phyloP scores from a whole-genome alignment of 441 rosid species.

The Mallotus repandus region DNA sequence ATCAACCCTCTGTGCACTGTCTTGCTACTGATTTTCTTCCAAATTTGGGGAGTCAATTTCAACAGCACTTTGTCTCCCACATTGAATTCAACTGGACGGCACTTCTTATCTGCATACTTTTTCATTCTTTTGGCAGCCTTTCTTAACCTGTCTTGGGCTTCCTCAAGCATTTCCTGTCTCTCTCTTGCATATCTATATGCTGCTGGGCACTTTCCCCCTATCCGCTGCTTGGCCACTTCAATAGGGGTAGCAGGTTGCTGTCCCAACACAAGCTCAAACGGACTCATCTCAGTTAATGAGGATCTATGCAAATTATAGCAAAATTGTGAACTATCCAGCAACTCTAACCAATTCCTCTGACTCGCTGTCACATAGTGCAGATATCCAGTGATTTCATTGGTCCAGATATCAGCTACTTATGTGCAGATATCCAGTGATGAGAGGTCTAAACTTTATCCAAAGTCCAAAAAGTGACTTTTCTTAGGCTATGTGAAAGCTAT shows the following conservation, averaged over 20 bases:
- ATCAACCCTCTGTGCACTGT: not conserved
- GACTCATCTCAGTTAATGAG: too few species aligned
- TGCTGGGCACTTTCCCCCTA: not conserved
- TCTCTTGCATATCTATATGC: not conserved
- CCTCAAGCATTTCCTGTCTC: not conserved
- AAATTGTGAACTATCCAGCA: too few species aligned
- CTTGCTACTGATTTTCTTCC: conserved; percentile 3
- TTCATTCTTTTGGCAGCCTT: not conserved
- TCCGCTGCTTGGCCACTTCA: accelerated
- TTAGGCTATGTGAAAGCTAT: too few species aligned
- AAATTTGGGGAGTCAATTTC: not conserved
- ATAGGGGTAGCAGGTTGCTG: not conserved
- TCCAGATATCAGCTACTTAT: too few species aligned
- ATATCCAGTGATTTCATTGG: too few species aligned
- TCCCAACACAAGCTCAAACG: not conserved
- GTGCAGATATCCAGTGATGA: too few species aligned
- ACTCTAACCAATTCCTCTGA: too few species aligned
- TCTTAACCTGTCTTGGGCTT: not conserved
- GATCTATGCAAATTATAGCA: too few species aligned
- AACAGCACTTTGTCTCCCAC: conserved; percentile 2
- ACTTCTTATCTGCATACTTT: not conserved
- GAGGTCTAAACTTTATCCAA: too few species aligned
- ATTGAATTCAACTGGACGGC: not conserved
- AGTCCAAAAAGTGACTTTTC: too few species aligned
- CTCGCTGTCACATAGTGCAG: too few species aligned